Conservation (phyloP, 169 alveolate genomes). For the Cryptosporidium parvum region DNA sequence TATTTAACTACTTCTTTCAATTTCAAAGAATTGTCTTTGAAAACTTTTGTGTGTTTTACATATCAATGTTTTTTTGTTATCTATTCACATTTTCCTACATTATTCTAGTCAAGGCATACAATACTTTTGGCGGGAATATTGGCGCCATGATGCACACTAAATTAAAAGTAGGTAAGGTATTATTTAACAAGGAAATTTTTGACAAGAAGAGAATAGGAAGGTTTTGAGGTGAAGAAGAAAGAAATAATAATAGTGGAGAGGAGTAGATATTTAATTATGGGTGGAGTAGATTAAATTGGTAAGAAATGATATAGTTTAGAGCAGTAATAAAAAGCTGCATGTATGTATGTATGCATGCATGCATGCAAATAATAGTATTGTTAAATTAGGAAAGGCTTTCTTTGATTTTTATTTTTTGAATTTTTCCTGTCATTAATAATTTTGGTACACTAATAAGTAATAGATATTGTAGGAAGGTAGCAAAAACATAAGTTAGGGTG, state of each 20-base stretch:
- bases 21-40: background rate
- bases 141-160: constrained; percentile 13
- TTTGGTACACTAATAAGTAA: constrained; percentile 9
- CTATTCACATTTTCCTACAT: background rate
- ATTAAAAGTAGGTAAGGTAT: background rate
- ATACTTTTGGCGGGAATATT: background rate
- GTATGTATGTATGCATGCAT: background rate
- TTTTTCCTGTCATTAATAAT: constrained; percentile 26
- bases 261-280: background rate
- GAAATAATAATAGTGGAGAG: background rate
- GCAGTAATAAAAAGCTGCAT: background rate
- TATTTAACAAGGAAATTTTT: background rate
- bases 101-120: background rate
- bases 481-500: background rate
- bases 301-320: too few species aligned
- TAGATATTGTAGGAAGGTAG: background rate
- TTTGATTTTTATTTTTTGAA: background rate
- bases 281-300: background rate
- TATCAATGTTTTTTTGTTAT: background rate
- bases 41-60: constrained; percentile 41
- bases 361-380: background rate
- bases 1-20: background rate
- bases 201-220: too few species aligned
- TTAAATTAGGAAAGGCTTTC: background rate
- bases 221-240: background rate